Percentiles rank a stretch among this genome's conserved stretches.
These are phyloP conservation scores for Ambrosia hybrid DNA, from an alignment of 140 eudicot species.

Conservation along the genomic window DNA sequence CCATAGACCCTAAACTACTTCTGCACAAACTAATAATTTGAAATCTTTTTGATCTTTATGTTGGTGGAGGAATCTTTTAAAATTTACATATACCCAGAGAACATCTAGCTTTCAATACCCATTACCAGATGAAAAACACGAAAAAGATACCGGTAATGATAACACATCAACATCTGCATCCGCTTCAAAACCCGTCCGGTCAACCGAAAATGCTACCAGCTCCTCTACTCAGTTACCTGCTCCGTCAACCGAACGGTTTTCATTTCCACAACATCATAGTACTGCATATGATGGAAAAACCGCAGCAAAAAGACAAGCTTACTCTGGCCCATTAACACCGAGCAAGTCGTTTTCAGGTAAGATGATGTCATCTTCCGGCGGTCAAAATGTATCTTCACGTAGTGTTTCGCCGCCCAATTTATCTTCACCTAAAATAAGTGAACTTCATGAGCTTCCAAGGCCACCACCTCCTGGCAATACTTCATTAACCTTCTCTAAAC, in stretches of 20 bases:
- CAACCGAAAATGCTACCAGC: slow-evolving; percentile 10
- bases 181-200: slow-evolving; percentile 35
- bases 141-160: slow-evolving; percentile 14
- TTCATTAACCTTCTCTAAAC: slow-evolving; percentile 23
- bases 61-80: no score
- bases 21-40: no score
- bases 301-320: slow-evolving; percentile 55
- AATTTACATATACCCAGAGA: no score
- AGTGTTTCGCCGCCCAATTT: slow-evolving; percentile 66
- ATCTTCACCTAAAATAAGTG: slow-evolving; percentile 75
- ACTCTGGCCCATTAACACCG: slow-evolving; percentile 69
- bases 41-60: no score
- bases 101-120: slow-evolving; percentile 34
- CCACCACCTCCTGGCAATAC: slow-evolving; percentile 61
- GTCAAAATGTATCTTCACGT: slow-evolving; percentile 35
- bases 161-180: slow-evolving; percentile 23
- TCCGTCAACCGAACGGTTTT: slow-evolving; percentile 27
- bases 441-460: slow-evolving; percentile 95
- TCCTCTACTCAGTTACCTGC: slow-evolving; percentile 2
- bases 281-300: slow-evolving; percentile 31
- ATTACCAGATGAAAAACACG: not conserved
- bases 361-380: slow-evolving; percentile 40
- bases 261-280: slow-evolving; percentile 33
- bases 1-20: no score
- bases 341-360: slow-evolving; percentile 53